These are phyloP conservation scores for Cladosporium sp. DNA, from an alignment of 2,329 filamentous ascomycete species.

Conservation along the genomic window DNA sequence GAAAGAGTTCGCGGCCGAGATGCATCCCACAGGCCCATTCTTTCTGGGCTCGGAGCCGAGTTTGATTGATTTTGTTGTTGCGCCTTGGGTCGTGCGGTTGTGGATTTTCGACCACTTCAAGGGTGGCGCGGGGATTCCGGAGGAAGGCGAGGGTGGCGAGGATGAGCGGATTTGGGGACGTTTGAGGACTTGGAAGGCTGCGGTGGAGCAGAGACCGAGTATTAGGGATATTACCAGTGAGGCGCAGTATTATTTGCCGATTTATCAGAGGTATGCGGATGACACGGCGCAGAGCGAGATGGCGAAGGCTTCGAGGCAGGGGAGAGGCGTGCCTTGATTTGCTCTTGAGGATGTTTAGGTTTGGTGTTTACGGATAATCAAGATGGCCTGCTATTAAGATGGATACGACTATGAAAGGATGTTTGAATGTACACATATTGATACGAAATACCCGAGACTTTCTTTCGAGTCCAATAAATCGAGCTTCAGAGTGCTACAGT, in stretches of 20 bases:
- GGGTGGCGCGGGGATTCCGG: constrained; percentile 45
- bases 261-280: constrained; percentile 54
- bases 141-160: constrained; percentile 41
- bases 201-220: constrained; percentile 56
- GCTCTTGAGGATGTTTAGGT: neutral
- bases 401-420: too few species aligned
- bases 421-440: too few species aligned
- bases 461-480: too few species aligned
- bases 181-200: constrained; percentile 61
- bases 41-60: constrained; percentile 62
- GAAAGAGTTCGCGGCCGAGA: constrained; percentile 57
- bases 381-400: too few species aligned
- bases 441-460: too few species aligned
- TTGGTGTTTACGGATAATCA: too few species aligned
- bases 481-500: too few species aligned
- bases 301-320: constrained; percentile 50
- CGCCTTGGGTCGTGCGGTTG: constrained; percentile 64
- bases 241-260: constrained; percentile 60
- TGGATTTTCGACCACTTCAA: constrained; percentile 76
- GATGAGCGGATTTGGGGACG: constrained; percentile 58
- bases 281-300: constrained; percentile 44
- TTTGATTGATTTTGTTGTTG: constrained; percentile 65
- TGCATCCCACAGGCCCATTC: constrained; percentile 59
- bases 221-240: constrained; percentile 65
- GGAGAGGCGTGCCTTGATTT: constrained; percentile 55